Evolutionary conservation across 1,284 basidiomycete genomes (phyloP).

Genomic region (Austropuccinia psidii): DNA sequence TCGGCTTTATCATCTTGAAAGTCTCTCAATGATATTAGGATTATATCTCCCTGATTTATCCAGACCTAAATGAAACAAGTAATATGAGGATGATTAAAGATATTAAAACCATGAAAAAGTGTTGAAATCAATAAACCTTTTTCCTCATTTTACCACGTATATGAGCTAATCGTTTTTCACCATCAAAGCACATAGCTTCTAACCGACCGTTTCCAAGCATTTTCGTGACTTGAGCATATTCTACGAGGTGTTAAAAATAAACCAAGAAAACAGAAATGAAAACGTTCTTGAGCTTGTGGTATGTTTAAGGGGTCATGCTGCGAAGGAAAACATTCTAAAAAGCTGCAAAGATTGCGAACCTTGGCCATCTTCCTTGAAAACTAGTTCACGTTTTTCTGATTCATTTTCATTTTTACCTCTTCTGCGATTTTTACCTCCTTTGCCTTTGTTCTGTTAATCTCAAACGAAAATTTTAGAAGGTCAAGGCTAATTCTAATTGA

Average conservation of each 20-base stretch:
- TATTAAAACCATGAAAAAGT: neutral
- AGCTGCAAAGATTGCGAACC: conserved; percentile 47
- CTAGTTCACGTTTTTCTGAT: conserved; percentile 94
- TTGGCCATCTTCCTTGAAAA: conserved; percentile 98
- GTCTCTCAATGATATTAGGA: conserved; percentile 89
- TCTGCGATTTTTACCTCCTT: conserved; percentile 99
- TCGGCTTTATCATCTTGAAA: conserved; percentile 99
- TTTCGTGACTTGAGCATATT: conserved; percentile 96
- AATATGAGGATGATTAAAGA: neutral
- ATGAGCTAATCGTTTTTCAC: conserved; percentile 93
- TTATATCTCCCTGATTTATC: conserved; percentile 99
- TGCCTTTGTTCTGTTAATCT: conserved; percentile 48
- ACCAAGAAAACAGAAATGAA: neutral
- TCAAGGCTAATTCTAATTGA: no score
- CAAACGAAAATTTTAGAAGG: no score
- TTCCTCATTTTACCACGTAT: conserved; percentile 99
- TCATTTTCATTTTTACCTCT: conserved; percentile 99
- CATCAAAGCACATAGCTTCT: conserved; percentile 96
- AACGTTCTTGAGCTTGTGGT: neutral
- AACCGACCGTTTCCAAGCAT: conserved; percentile 98
- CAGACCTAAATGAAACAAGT: conserved; percentile 62
- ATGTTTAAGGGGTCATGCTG: neutral
- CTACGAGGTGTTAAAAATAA: conserved; percentile 48
- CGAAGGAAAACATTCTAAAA: neutral
- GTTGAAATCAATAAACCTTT: conserved; percentile 63